phyloP scores from a whole-genome alignment of 345 rosid species.

The Gossypium mustelinum region DNA sequence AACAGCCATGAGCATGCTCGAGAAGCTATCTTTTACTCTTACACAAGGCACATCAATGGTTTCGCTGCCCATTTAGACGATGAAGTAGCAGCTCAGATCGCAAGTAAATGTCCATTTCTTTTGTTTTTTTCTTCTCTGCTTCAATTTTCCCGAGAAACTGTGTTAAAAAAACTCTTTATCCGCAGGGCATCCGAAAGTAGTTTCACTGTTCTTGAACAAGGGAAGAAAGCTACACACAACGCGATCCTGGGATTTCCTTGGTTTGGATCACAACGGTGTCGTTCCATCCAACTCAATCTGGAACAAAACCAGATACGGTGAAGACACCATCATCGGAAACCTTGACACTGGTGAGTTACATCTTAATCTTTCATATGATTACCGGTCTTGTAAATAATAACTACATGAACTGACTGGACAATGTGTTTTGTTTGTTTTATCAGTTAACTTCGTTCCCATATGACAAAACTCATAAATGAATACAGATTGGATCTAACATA shows the following conservation, averaged over 20 bases:
- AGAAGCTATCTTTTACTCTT: constrained; percentile 66
- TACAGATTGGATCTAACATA: background rate
- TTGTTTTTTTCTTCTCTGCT: background rate
- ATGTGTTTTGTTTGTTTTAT: background rate
- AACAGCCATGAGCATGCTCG: constrained; percentile 45
- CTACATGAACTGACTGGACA: background rate
- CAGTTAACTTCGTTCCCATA: background rate
- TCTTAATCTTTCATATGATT: background rate
- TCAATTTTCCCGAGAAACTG: background rate
- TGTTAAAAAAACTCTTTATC: background rate
- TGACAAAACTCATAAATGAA: background rate
- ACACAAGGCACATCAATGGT: constrained; percentile 74
- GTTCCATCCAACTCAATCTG: constrained; percentile 49
- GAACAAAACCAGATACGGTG: constrained; percentile 70
- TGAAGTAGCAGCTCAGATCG: constrained; percentile 46
- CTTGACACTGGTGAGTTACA: constrained; percentile 67
- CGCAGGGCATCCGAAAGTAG: constrained; percentile 71
- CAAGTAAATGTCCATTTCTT: constrained; percentile 33
- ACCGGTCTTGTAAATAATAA: background rate
- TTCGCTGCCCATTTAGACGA: constrained; percentile 72
- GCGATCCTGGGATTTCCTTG: constrained; percentile 87
- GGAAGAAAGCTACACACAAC: constrained; percentile 80
- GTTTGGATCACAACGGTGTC: constrained; percentile 45
- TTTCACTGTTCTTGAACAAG: constrained; percentile 70
- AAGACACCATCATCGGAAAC: constrained; percentile 76